Evolutionary conservation across 2,329 filamentous ascomycete genomes (phyloP).

Genomic region (Aquanectria penicillioides): DNA sequence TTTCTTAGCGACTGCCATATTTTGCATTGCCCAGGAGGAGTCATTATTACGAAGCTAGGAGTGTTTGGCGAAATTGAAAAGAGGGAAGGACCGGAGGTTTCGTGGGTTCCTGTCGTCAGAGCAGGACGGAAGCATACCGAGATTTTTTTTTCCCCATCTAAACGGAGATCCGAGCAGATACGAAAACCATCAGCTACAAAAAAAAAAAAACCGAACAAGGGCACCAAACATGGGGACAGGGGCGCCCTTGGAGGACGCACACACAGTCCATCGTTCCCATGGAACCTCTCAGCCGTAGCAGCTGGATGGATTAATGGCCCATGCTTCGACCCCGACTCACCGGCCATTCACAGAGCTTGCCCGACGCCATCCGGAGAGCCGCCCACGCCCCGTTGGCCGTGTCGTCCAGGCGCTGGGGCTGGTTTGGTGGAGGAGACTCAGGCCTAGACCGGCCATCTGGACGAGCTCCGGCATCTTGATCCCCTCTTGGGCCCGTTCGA

Average conservation of each 20-base stretch:
- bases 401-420: not conserved
- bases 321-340: not conserved
- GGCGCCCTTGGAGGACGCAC: not conserved
- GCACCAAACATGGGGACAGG: not conserved
- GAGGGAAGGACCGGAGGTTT: no score
- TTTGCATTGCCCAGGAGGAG: no score
- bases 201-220: constrained; percentile 10
- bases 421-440: not conserved
- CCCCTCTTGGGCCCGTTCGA: no score
- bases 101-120: not conserved
- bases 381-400: no score
- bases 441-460: not conserved
- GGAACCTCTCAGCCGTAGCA: constrained; percentile 8
- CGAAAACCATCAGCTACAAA: no score
- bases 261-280: not conserved
- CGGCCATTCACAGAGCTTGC: constrained; percentile 3
- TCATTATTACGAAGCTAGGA: no score
- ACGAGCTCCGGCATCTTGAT: no score
- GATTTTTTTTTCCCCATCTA: no score
- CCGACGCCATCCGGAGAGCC: no score
- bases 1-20: no score
- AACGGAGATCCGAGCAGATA: no score
- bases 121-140: constrained; percentile 14
- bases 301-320: not conserved
- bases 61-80: no score